Evolutionary conservation across 495 filamentous ascomycete species (phyloP).

Genomic region (Arthonia radiata): DNA sequence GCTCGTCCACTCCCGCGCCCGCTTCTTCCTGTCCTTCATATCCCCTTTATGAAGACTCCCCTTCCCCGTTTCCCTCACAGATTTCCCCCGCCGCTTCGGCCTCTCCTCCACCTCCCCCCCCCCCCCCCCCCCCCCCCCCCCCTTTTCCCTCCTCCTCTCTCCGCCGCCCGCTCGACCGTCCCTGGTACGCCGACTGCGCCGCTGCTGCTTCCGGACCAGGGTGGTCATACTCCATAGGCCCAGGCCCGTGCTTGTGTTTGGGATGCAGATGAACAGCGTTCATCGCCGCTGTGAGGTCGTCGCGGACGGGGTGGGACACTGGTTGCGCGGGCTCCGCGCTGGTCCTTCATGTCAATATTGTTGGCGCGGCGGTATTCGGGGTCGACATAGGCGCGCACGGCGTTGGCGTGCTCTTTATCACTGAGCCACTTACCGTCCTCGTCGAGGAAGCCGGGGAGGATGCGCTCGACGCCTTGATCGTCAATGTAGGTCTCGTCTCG

Average conservation of each 20-base stretch:
- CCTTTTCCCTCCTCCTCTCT: slow-evolving; percentile 1
- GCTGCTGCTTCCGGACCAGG: slow-evolving; percentile 1
- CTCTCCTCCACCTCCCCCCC: slow-evolving; percentile 1
- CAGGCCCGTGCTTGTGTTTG: slow-evolving; percentile 11
- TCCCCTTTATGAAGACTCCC: slow-evolving; percentile 4
- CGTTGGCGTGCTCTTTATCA: too few relatives aligned
- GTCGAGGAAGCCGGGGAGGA: too few relatives aligned
- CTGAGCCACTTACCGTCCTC: too few relatives aligned
- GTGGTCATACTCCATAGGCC: slow-evolving; percentile 1
- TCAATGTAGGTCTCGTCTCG: too few relatives aligned
- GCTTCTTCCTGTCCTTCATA: slow-evolving; percentile 8
- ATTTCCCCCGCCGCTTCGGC: too few relatives aligned
- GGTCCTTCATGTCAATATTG: too few relatives aligned
- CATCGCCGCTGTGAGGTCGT: slow-evolving; percentile 23
- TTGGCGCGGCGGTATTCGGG: too few relatives aligned
- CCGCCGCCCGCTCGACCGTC: background rate
- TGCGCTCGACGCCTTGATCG: too few relatives aligned
- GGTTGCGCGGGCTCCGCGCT: too few relatives aligned
- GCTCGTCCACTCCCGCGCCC: slow-evolving; percentile 8
- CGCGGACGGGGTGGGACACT: slow-evolving; percentile 36
- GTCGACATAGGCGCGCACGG: too few relatives aligned
- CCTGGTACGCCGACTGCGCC: slow-evolving; percentile 1
- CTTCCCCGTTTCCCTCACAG: slow-evolving; percentile 1
- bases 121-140: slow-evolving; percentile 1
- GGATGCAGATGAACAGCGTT: slow-evolving; percentile 8